Conservation (phyloP, 2,329 filamentous ascomycete species). For the Cyclaneusma minus region DNA sequence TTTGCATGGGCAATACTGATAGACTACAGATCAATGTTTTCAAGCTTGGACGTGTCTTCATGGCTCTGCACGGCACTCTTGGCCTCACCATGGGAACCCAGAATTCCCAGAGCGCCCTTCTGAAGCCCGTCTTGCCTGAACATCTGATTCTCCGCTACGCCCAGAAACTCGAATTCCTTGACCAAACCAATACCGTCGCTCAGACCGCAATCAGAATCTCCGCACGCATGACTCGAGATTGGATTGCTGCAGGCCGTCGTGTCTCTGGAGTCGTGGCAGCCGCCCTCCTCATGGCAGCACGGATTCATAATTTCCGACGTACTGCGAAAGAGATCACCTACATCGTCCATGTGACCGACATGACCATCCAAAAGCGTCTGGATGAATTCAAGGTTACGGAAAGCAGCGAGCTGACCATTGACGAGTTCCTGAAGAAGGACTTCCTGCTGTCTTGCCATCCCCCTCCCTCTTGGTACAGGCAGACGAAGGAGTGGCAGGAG, state of each 20-base stretch:
- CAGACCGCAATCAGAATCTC: slow-evolving; percentile 78
- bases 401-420: slow-evolving; percentile 70
- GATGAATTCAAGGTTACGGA: slow-evolving; percentile 84
- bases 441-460: slow-evolving; percentile 62
- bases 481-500: slow-evolving; percentile 41
- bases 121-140: slow-evolving; percentile 65
- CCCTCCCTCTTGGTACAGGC: slow-evolving; percentile 67
- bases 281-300: slow-evolving; percentile 82
- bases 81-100: slow-evolving; percentile 52
- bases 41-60: slow-evolving; percentile 79
- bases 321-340: slow-evolving; percentile 94
- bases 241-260: slow-evolving; percentile 90
- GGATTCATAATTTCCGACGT: slow-evolving; percentile 95
- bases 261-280: slow-evolving; percentile 91
- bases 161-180: slow-evolving; percentile 78
- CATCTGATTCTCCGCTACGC: slow-evolving; percentile 86
- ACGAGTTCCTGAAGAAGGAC: slow-evolving; percentile 63
- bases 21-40: slow-evolving; percentile 66
- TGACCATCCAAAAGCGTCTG: slow-evolving; percentile 81
- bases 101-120: slow-evolving; percentile 57
- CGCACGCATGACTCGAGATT: slow-evolving; percentile 87
- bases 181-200: slow-evolving; percentile 68
- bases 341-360: slow-evolving; percentile 88
- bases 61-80: slow-evolving; percentile 58
- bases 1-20: slow-evolving; percentile 11